Percentiles rank a stretch among this genome's conserved stretches.
These are phyloP conservation scores for Tillandsia fasciculata DNA, from an alignment of 176 grass and related monocot species.

Conservation along the genomic window DNA sequence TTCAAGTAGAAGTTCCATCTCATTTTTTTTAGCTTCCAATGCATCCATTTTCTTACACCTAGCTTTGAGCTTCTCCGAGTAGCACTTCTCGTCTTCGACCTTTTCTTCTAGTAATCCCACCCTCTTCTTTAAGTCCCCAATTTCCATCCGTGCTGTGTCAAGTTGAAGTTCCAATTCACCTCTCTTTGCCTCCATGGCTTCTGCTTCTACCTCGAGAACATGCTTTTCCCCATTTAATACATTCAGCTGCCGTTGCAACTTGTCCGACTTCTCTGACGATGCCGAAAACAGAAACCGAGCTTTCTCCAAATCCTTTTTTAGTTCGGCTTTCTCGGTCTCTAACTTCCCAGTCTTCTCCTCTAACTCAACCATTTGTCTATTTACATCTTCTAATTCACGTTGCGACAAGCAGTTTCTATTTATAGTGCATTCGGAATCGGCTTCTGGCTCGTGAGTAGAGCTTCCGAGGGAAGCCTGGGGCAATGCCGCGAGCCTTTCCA, in stretches of 20 bases:
- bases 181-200: conserved; percentile 36
- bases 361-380: conserved; percentile 24
- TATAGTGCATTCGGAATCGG: background rate
- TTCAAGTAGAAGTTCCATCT: conserved; percentile 36
- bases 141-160: conserved; percentile 43
- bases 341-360: conserved; percentile 51
- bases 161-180: conserved; percentile 45
- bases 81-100: conserved; percentile 42
- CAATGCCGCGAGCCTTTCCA: conserved; percentile 55
- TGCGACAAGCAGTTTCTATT: background rate
- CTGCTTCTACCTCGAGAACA: conserved; percentile 36
- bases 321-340: conserved; percentile 33
- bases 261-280: conserved; percentile 30
- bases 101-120: conserved; percentile 33
- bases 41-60: conserved; percentile 46
- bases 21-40: conserved; percentile 38
- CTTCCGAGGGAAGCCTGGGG: background rate
- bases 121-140: conserved; percentile 35
- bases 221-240: conserved; percentile 49
- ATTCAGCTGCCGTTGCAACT: conserved; percentile 69
- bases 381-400: conserved; percentile 1
- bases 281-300: conserved; percentile 38
- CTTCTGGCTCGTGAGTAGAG: background rate
- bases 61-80: conserved; percentile 33
- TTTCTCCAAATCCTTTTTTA: conserved; percentile 46